Evolutionary conservation across 2,329 filamentous ascomycete species (phyloP), one percentile per base, ranked within the genome.

Genomic region (Aulographum hederae): DNA sequence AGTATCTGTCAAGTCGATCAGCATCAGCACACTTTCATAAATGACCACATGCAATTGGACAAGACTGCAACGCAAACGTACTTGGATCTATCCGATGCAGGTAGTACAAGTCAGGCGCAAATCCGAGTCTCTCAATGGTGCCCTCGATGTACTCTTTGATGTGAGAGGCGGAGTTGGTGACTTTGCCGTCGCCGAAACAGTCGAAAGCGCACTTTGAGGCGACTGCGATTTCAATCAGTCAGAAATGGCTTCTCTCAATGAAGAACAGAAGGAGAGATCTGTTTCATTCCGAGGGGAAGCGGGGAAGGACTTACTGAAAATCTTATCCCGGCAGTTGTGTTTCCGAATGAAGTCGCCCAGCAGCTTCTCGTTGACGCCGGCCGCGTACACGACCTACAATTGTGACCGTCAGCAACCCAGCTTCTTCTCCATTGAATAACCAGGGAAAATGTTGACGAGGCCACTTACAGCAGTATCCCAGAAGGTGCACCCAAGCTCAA

Each of bases 311-410:
- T 32, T 36, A 60, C 58, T 43, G 37, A 64, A 63, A n/a, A 64
- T 25, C 38, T 63, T 62, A 33, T 63, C 59, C 2, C 61, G 56
- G 6, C 59, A 47, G 30, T 63, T 59, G 43, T 65, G 59, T 39
- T 63, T 65, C 16, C 54, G 43, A 37, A 65, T 62, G 36, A 64
- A 65, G 19, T 63, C 58, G 3, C 60, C 61, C 0, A 65, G 43
- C 0, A 65, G 50, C 42, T 60, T 62, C 33, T 65, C 61, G 30
- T 65, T 64, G 10, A 61, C 51, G 21, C 60, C 60, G 2, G 53
- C 51, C 41, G 49, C 41, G 35, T 64, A 65, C 3, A 55, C 50
- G 15, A 63, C 58, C 57, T 61, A n/a, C 21, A 13, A 10, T 25
- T 25, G 21, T 10, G 15, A 12, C 18, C 5, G 3, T 17, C 18